A percentile compares a stretch with the other conserved stretches of the same genome.
phyloP scores from a whole-genome alignment of 768 basidiomycete species.

The Pholiota microspora region DNA sequence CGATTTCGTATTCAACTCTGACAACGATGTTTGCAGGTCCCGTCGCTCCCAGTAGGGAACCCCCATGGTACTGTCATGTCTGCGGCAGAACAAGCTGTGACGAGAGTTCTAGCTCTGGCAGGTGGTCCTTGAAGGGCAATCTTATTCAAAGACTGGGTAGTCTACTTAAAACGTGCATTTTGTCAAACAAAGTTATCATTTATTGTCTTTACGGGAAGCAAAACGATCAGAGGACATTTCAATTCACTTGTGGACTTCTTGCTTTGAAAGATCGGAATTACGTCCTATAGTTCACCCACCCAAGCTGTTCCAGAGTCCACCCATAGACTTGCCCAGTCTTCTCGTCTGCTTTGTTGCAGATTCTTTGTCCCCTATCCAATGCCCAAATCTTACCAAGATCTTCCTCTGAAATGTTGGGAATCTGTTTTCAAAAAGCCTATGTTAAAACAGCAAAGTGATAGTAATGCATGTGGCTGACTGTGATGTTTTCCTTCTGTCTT shows the following conservation, averaged over 20 bases:
- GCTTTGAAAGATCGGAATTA: not conserved
- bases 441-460: not conserved
- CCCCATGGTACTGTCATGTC: slow-evolving; percentile 58
- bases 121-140: slow-evolving; percentile 40
- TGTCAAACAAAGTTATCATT: too few species aligned
- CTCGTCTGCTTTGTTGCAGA: slow-evolving; percentile 36
- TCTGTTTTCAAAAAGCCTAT: not conserved
- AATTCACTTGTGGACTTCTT: too few species aligned
- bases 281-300: slow-evolving; percentile 27
- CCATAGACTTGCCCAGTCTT: slow-evolving; percentile 34
- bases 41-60: slow-evolving; percentile 55
- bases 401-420: slow-evolving; percentile 23
- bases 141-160: too few species aligned
- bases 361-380: slow-evolving; percentile 40
- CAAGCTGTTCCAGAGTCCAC: slow-evolving; percentile 36
- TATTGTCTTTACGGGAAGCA: too few species aligned
- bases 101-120: slow-evolving; percentile 51
- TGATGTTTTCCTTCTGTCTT: slow-evolving; percentile 50
- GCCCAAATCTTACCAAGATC: slow-evolving; percentile 44
- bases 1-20: not conserved
- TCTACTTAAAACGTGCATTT: not conserved
- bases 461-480: slow-evolving; percentile 26
- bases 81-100: slow-evolving; percentile 54
- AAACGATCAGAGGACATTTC: too few species aligned
- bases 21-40: slow-evolving; percentile 30